Evolutionary conservation across 352 stramenopile genomes (phyloP).

Genomic region (Phytophthora vignae): DNA sequence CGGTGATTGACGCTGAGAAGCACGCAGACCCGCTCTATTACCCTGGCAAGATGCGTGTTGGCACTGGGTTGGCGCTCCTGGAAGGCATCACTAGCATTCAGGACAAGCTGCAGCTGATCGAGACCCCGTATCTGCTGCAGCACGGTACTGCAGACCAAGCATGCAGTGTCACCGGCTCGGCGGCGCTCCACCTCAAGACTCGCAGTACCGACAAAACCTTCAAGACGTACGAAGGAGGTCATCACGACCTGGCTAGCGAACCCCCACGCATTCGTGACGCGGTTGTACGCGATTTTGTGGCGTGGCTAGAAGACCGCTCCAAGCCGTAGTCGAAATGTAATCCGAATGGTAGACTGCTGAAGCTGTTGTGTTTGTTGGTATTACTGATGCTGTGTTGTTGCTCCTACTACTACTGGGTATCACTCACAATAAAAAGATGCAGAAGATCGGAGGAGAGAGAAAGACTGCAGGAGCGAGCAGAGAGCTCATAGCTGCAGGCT

Average conservation of each 20-base stretch:
- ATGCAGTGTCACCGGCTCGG: conserved; percentile 75
- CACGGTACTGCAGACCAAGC: conserved; percentile 74
- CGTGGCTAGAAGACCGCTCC: conserved; percentile 66
- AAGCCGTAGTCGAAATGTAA: conserved; percentile 11
- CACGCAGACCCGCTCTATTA: conserved; percentile 77
- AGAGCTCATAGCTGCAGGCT: neutral
- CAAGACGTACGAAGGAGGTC: conserved; percentile 57
- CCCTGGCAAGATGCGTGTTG: conserved; percentile 72
- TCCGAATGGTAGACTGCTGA: conserved; percentile 8
- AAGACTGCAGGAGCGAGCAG: conserved; percentile 12
- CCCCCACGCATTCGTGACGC: conserved; percentile 65
- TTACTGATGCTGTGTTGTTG: conserved; percentile 19
- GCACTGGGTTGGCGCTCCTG: conserved; percentile 75
- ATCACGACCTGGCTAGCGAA: conserved; percentile 83
- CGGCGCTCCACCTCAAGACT: conserved; percentile 62
- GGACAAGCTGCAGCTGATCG: conserved; percentile 63
- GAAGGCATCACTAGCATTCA: conserved; percentile 67
- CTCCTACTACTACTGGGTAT: conserved; percentile 14
- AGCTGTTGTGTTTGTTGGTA: conserved; percentile 9
- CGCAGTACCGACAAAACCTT: conserved; percentile 78
- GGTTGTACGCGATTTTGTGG: conserved; percentile 74
- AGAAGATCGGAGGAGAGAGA: conserved; percentile 16
- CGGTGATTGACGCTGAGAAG: conserved; percentile 63
- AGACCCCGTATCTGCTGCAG: conserved; percentile 81
- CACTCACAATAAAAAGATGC: conserved; percentile 36